Percentiles rank a stretch among this genome's conserved stretches.
Conservation (phyloP, 2,329 filamentous ascomycete genomes). For the Fusarium hostae region DNA sequence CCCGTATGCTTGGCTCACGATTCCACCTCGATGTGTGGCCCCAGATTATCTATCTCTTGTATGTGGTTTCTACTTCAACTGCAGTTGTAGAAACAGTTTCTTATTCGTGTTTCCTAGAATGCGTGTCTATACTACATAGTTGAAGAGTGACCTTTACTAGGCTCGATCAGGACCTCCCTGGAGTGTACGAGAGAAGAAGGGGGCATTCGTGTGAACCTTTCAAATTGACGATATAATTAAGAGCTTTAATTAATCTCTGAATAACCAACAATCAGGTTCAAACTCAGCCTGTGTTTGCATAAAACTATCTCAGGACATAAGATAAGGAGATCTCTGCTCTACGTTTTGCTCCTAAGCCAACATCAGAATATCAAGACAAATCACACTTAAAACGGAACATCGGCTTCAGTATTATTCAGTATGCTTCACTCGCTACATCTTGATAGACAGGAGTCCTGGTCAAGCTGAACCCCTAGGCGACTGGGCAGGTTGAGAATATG, state of each 20-base stretch:
- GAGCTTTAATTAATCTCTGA: background rate
- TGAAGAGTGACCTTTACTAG: background rate
- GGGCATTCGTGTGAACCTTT: too few relatives aligned
- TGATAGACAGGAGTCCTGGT: background rate
- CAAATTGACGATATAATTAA: rapidly evolving
- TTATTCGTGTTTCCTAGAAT: too few relatives aligned
- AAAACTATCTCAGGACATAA: background rate
- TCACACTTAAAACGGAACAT: background rate
- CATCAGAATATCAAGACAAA: background rate
- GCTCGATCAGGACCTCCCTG: background rate
- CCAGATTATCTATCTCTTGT: too few relatives aligned
- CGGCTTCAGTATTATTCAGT: background rate
- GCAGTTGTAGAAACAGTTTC: background rate
- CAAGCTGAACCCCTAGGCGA: background rate
- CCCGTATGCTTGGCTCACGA: background rate
- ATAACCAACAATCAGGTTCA: background rate
- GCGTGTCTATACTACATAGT: background rate
- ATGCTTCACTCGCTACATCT: background rate
- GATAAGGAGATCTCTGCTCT: background rate
- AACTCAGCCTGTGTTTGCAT: background rate
- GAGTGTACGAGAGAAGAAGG: background rate
- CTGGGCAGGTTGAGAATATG: background rate
- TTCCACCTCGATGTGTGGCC: background rate
- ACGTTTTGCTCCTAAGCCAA: background rate
- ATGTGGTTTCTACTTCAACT: rapidly evolving